phyloP scores from a whole-genome alignment of 148 eudicot species.

The Polygonum maritimum region DNA sequence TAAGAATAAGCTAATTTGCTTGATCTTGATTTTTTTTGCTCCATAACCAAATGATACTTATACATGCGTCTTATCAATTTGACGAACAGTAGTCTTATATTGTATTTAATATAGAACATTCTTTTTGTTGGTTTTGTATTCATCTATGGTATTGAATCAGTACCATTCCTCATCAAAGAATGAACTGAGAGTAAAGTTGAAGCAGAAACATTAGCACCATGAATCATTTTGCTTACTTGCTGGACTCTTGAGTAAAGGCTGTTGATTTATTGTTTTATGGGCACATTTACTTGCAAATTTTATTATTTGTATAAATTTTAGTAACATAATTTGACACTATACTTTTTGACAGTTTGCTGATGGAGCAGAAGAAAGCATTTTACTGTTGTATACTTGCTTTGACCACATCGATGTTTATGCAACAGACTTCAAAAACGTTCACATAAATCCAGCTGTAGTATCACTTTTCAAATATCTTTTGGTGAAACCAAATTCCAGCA shows the following conservation, averaged over 20 bases:
- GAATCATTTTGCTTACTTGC: no score
- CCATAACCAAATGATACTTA: background rate
- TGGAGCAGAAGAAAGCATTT: conserved; percentile 60
- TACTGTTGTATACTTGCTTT: conserved; percentile 58
- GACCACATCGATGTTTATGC: conserved; percentile 46
- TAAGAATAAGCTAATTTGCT: background rate
- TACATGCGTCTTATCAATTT: background rate
- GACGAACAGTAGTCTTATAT: background rate
- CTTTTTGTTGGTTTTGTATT: no score
- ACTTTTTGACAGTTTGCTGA: conserved; percentile 34
- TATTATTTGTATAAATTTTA: background rate
- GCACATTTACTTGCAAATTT: no score
- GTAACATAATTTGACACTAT: background rate
- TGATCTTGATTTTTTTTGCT: background rate
- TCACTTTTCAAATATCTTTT: conserved; percentile 53
- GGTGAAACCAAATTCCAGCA: conserved; percentile 68
- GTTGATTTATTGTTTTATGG: background rate
- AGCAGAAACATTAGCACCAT: no score
- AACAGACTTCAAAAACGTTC: conserved; percentile 42
- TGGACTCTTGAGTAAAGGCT: no score
- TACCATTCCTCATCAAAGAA: no score
- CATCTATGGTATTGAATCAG: no score
- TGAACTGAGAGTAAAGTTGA: no score
- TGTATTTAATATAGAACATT: background rate
- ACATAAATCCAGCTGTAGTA: conserved; percentile 41